Conservation (phyloP, 2,329 filamentous ascomycete genomes). For the Whalleya microplaca region DNA sequence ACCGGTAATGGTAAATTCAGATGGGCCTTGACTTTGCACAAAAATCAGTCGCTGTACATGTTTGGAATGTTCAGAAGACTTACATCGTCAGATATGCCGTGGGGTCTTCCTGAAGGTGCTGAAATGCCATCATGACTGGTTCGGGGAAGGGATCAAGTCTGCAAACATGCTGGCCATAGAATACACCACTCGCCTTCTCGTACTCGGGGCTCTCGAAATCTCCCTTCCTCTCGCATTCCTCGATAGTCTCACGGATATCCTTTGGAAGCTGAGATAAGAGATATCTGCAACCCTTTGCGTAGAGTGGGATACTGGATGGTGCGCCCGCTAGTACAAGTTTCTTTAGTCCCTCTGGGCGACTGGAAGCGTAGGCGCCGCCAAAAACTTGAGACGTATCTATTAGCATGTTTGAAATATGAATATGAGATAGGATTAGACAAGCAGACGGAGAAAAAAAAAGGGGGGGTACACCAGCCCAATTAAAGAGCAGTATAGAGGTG, state of each 20-base stretch:
- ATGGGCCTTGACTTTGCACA: constrained; percentile 31
- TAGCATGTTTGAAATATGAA: background rate
- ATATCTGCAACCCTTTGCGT: constrained; percentile 2
- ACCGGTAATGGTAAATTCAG: constrained; percentile 32
- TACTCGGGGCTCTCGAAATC: constrained; percentile 14
- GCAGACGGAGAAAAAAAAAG: too few relatives aligned
- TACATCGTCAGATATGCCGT: constrained; percentile 33
- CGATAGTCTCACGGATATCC: constrained; percentile 7
- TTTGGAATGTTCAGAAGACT: background rate
- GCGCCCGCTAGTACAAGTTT: constrained; percentile 9
- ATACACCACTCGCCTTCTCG: constrained; percentile 10
- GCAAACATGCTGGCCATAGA: constrained; percentile 12
- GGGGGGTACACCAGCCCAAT: background rate
- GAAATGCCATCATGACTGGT: constrained; percentile 19
- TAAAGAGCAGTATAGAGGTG: too few relatives aligned
- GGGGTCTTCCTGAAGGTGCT: constrained; percentile 26
- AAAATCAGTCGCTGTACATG: background rate
- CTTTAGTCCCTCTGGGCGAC: constrained; percentile 7
- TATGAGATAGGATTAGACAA: too few relatives aligned
- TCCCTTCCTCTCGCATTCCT: constrained; percentile 8
- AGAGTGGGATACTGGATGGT: constrained; percentile 10
- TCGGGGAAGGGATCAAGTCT: constrained; percentile 7
- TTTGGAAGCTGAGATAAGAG: constrained; percentile 6
- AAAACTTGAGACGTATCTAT: background rate
- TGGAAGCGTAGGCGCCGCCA: constrained; percentile 5